Conservation (phyloP, 1,139 yeast genomes). For the Debaryomyces psychrophilus region DNA sequence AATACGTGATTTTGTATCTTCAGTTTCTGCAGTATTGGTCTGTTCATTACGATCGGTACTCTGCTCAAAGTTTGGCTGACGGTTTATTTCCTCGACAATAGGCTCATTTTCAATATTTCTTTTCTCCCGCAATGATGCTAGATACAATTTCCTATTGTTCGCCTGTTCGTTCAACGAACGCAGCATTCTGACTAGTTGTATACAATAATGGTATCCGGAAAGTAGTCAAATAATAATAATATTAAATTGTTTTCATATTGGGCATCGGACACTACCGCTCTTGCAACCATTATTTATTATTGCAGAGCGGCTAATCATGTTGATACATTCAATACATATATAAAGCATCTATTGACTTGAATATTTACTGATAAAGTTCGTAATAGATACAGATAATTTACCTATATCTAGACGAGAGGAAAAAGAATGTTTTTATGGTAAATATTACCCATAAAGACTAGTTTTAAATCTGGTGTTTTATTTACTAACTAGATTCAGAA, state of each 20-base stretch:
- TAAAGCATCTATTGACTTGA: background rate
- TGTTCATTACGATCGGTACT: background rate
- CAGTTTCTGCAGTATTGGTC: background rate
- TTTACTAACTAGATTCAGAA: background rate
- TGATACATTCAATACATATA: background rate
- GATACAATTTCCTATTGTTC: conserved; percentile 26
- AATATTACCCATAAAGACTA: background rate
- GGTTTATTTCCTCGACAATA: background rate
- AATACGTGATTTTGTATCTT: background rate
- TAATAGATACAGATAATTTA: background rate
- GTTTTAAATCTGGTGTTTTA: background rate
- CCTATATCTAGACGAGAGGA: background rate
- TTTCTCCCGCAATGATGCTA: conserved; percentile 28
- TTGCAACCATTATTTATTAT: background rate
- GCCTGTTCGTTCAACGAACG: conserved; percentile 5
- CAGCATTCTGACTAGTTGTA: background rate
- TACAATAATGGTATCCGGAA: background rate
- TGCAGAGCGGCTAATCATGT: conserved; percentile 1
- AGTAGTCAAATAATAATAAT: background rate
- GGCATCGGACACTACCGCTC: conserved; percentile 3
- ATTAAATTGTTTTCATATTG: conserved; percentile 1
- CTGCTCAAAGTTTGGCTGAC: conserved; percentile 3
- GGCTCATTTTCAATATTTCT: conserved; percentile 1
- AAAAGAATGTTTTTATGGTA: background rate
- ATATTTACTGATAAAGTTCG: background rate